phyloP scores from a whole-genome alignment of 306 rosid species.

The Prinsepia uniflora region DNA sequence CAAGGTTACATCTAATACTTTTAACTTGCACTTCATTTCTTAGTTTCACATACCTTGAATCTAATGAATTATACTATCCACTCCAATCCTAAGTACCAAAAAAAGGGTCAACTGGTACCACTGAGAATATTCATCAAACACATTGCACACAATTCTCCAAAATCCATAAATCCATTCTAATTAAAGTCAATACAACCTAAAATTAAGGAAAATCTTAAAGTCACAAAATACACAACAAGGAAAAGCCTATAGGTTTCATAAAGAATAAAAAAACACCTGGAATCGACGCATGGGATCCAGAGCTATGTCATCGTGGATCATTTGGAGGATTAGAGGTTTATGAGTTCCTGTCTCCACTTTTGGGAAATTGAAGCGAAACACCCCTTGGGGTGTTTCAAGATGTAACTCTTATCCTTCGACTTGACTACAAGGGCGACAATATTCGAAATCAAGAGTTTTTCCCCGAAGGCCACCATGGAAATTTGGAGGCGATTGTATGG shows the following conservation, averaged over 20 bases:
- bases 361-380: conserved; percentile 94
- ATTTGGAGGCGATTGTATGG: conserved; percentile 88
- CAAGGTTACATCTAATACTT: too few species aligned
- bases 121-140: too few species aligned
- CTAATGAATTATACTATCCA: too few species aligned
- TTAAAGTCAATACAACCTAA: background rate
- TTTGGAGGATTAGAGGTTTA: conserved; percentile 83
- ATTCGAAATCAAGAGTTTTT: conserved; percentile 88
- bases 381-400: conserved; percentile 77
- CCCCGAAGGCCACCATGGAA: conserved; percentile 88
- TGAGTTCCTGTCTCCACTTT: conserved; percentile 98
- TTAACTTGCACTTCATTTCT: too few species aligned
- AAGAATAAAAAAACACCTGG: conserved; percentile 43
- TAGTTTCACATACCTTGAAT: too few species aligned
- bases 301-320: conserved; percentile 89
- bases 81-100: too few species aligned
- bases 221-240: background rate
- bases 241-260: background rate
- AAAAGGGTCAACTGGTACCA: too few species aligned
- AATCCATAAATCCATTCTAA: too few species aligned
- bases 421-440: conserved; percentile 85
- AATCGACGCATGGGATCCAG: conserved; percentile 81
- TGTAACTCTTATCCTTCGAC: conserved; percentile 87
- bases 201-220: background rate
- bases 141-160: too few species aligned